Evolutionary conservation across 306 rosid genomes (phyloP).

Genomic region (Gastrolobium villosum): DNA sequence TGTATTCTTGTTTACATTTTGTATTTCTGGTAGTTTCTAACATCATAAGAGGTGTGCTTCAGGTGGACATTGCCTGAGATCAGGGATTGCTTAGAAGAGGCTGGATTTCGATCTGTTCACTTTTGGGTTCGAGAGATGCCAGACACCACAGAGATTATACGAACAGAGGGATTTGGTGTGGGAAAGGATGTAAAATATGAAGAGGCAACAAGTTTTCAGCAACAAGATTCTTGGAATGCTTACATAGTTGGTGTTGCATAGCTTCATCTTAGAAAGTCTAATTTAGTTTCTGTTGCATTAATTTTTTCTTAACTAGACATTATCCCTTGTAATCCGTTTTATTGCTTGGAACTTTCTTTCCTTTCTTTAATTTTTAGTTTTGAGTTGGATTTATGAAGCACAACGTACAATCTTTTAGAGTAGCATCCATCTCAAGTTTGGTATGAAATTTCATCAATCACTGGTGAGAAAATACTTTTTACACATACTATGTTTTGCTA

Average conservation of each 20-base stretch:
- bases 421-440: conserved; percentile 37
- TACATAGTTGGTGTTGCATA: conserved; percentile 84
- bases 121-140: conserved; percentile 92
- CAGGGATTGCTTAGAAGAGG: conserved; percentile 89
- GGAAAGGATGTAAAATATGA: conserved; percentile 80
- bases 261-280: conserved; percentile 37
- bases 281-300: conserved; percentile 20
- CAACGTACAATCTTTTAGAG: background rate
- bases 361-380: background rate
- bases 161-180: conserved; percentile 73
- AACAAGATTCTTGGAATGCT: conserved; percentile 92
- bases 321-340: conserved; percentile 9
- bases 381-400: conserved; percentile 27
- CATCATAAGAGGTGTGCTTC: conserved; percentile 45
- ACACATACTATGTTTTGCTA: too few relatives aligned
- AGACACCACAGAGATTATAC: conserved; percentile 61
- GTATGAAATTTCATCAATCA: conserved; percentile 32
- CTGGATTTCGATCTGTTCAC: conserved; percentile 83
- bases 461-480: too few relatives aligned
- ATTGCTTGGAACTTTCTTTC: conserved; percentile 3
- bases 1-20: background rate
- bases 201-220: conserved; percentile 79
- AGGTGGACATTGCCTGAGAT: conserved; percentile 99
- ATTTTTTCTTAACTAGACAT: conserved; percentile 24
- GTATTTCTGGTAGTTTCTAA: conserved; percentile 43